Evolutionary conservation across 1,284 basidiomycete genomes (phyloP), one percentile per base, ranked within the genome.

Genomic region (Leccinum subrobustum): DNA sequence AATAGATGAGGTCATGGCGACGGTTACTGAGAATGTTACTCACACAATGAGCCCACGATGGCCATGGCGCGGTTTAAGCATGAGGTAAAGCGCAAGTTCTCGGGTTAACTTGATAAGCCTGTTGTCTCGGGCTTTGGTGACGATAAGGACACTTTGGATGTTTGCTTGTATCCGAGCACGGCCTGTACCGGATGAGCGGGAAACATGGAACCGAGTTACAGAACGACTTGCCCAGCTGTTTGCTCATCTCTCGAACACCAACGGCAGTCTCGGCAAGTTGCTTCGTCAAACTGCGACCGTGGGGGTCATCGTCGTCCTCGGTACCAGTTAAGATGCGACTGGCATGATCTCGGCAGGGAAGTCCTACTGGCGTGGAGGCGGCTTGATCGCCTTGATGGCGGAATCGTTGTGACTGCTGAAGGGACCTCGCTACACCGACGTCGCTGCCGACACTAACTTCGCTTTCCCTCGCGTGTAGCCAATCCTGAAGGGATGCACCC

Each of bases 111-210:
- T 90, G 80, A 99, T 98, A 53, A 99, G 86, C 48, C 94, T 84
- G 74, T 99, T 99, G 79, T 99, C 97, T 58, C 96, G 83, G 33
- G 97, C 97, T 77, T 99, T 99, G 59, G 97, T 99, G 69, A 99
- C 92, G 73, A 99, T 96, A 64, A 99, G 84, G 61, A 99, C 85
- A 63, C 86, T 93, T 74, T 98, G 93, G 62, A 98, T 95, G 69
- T 92, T 91, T 4, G 93, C 92, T 62, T 89, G 89, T 63, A 99
- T 94, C 48, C 94, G 86, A 4, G 96, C 95, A 57, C 96, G 91
- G 58, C 95, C 95, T 95, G 70, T 29, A 59, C 14, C 37, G 55
- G 53, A 59, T 65, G 61, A 70, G 69, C 33, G 63, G 20, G 47
- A 27, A n/a, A 23, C 29, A 20, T 18, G 7, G 44, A 23, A n/a